A percentile compares a stretch with the other conserved stretches of the same genome.
These are phyloP conservation scores for Pichia sp. DNA, from an alignment of 1,139 yeast genomes.

Conservation along the genomic window DNA sequence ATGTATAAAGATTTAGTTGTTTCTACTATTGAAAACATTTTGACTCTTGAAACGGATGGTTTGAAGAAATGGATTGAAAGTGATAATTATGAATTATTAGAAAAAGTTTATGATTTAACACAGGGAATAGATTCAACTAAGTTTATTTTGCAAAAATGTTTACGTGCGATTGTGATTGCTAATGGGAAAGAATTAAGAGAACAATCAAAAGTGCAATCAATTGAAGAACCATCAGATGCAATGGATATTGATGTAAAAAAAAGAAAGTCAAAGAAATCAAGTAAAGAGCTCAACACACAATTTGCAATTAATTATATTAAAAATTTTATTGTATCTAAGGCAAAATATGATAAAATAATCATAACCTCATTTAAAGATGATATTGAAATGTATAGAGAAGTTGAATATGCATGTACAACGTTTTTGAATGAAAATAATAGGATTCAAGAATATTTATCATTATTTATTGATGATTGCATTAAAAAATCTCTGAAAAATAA, in stretches of 20 bases:
- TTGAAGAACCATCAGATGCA: slow-evolving; percentile 9
- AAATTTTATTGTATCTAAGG: slow-evolving; percentile 47
- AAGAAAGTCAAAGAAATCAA: slow-evolving; percentile 32
- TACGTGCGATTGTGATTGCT: slow-evolving; percentile 43
- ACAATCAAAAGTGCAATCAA: slow-evolving; percentile 16
- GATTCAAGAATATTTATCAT: slow-evolving; percentile 67
- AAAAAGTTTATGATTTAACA: slow-evolving; percentile 45
- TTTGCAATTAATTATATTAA: slow-evolving; percentile 71
- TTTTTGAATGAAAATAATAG: slow-evolving; percentile 54
- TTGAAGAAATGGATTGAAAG: slow-evolving; percentile 48
- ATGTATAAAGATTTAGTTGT: slow-evolving; percentile 61
- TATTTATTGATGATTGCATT: slow-evolving; percentile 67
- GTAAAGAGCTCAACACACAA: slow-evolving; percentile 36
- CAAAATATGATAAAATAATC: slow-evolving; percentile 46
- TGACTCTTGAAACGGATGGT: slow-evolving; percentile 50
- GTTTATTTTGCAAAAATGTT: slow-evolving; percentile 43
- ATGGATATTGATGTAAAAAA: slow-evolving; percentile 8
- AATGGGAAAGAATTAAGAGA: slow-evolving; percentile 37
- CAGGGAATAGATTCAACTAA: slow-evolving; percentile 50
- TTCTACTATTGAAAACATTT: slow-evolving; percentile 48
- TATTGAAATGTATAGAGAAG: slow-evolving; percentile 45
- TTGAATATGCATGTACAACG: slow-evolving; percentile 57
- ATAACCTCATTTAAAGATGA: slow-evolving; percentile 45
- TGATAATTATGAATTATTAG: slow-evolving; percentile 37
- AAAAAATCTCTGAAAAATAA: slow-evolving; percentile 53